Percentiles rank a stretch among this genome's conserved stretches.
phyloP scores from a whole-genome alignment of 352 stramenopile genomes.

The Phytopythium mirpurense region DNA sequence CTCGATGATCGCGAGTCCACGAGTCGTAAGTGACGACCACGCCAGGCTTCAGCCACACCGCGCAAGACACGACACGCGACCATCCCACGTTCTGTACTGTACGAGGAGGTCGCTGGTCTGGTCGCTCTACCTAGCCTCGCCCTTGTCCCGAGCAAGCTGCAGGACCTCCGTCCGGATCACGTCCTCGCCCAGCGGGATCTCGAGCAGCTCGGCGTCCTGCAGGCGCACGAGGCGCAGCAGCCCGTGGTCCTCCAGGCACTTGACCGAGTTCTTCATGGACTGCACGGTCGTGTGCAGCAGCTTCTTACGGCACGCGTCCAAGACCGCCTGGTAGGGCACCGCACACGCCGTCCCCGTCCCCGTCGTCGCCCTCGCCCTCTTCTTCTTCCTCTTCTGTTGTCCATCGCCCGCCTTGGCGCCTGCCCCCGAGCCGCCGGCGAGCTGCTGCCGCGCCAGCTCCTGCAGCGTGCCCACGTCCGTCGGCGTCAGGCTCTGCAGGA shows the following conservation, averaged over 20 bases:
- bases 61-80: too few relatives aligned
- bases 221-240: slow-evolving; percentile 33
- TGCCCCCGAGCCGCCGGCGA: slow-evolving; percentile 12
- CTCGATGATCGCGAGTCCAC: too few relatives aligned
- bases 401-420: slow-evolving; percentile 1
- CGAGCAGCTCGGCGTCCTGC: slow-evolving; percentile 35
- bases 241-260: slow-evolving; percentile 55
- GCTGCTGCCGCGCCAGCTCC: slow-evolving; percentile 35
- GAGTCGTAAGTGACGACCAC: too few relatives aligned
- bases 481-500: slow-evolving; percentile 56
- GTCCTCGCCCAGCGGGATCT: slow-evolving; percentile 37
- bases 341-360: too few relatives aligned
- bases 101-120: too few relatives aligned
- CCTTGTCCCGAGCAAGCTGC: too few relatives aligned
- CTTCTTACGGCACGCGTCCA: slow-evolving; percentile 44
- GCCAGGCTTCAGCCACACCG: too few relatives aligned
- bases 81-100: too few relatives aligned
- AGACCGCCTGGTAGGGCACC: slow-evolving; percentile 41
- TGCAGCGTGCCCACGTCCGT: slow-evolving; percentile 46
- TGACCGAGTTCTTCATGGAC: slow-evolving; percentile 63
- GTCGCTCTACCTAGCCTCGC: too few relatives aligned
- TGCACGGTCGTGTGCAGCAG: slow-evolving; percentile 39
- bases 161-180: slow-evolving; percentile 44
- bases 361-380: slow-evolving; percentile 6
- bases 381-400: too few relatives aligned